Evolutionary conservation across 441 rosid species (phyloP).

Genomic region (Pelargonium myrrhifolium): DNA sequence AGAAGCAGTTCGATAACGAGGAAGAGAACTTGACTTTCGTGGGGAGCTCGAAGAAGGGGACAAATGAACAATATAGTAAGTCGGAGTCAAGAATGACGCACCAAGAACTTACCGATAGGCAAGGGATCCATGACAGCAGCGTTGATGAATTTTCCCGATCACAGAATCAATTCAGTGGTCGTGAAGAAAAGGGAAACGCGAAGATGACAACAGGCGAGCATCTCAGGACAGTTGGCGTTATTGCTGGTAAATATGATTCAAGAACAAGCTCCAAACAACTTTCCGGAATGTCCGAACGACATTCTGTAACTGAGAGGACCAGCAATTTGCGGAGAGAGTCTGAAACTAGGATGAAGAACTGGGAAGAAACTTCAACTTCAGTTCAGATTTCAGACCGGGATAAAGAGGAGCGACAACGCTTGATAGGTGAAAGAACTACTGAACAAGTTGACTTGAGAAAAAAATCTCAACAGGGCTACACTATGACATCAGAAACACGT

Average conservation of each 20-base stretch:
- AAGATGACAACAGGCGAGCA: constrained; percentile 15
- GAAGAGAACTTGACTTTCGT: constrained; percentile 29
- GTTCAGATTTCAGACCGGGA: constrained; percentile 26
- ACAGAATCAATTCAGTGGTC: constrained; percentile 29
- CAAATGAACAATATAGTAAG: constrained; percentile 30
- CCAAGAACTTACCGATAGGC: constrained; percentile 33
- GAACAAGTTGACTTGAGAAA: constrained; percentile 29
- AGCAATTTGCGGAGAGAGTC: constrained; percentile 34
- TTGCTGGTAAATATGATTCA: constrained; percentile 21
- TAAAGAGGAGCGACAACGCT: constrained; percentile 27
- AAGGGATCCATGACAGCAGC: constrained; percentile 34
- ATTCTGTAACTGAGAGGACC: constrained; percentile 27
- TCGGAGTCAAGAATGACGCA: constrained; percentile 35
- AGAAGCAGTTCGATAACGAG: constrained; percentile 27
- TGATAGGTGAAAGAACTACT: constrained; percentile 29
- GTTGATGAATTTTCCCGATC: constrained; percentile 33
- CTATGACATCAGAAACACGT: constrained; percentile 28
- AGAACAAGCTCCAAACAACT: constrained; percentile 25
- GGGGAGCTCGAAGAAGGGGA: constrained; percentile 32
- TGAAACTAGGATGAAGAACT: constrained; percentile 36
- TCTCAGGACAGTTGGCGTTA: constrained; percentile 10
- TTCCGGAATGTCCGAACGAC: constrained; percentile 29
- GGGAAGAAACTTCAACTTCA: constrained; percentile 34
- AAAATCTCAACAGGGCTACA: constrained; percentile 28
- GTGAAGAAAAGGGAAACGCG: constrained; percentile 31